A percentile compares a stretch with the other conserved stretches of the same genome.
Evolutionary conservation across 2,329 filamentous ascomycete species (phyloP).

Genomic region (Neoarthrinium moseri): DNA sequence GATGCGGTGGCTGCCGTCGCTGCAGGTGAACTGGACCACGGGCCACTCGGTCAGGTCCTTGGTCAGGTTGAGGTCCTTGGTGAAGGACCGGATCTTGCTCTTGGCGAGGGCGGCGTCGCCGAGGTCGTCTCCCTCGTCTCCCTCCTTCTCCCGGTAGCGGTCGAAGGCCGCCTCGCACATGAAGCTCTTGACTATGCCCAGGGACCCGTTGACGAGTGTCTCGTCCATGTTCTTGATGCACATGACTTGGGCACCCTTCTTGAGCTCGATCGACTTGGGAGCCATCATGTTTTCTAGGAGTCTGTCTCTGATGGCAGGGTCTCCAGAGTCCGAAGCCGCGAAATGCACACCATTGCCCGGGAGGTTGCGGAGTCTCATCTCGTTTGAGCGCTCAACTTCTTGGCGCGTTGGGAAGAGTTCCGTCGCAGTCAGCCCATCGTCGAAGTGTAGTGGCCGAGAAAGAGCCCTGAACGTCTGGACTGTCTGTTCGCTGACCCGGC

Average conservation of each 20-base stretch:
- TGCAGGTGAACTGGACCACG: slow-evolving; percentile 77
- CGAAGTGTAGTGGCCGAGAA: slow-evolving; percentile 66
- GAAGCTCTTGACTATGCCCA: slow-evolving; percentile 82
- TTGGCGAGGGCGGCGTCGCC: slow-evolving; percentile 38
- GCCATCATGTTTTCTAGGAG: slow-evolving; percentile 91
- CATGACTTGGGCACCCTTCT: slow-evolving; percentile 96
- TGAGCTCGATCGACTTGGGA: slow-evolving; percentile 74
- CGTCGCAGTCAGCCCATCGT: slow-evolving; percentile 77
- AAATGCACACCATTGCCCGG: slow-evolving; percentile 68
- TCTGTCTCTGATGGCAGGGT: slow-evolving; percentile 69
- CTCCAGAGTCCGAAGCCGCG: slow-evolving; percentile 74
- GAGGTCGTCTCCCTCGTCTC: slow-evolving; percentile 42
- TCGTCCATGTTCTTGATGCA: slow-evolving; percentile 99
- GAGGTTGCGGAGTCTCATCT: slow-evolving; percentile 68
- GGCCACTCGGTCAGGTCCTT: slow-evolving; percentile 66
- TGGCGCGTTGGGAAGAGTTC: slow-evolving; percentile 89
- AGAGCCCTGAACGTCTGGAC: slow-evolving; percentile 74
- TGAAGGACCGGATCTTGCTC: slow-evolving; percentile 56
- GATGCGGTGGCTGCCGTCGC: slow-evolving; percentile 73
- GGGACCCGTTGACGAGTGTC: slow-evolving; percentile 86
- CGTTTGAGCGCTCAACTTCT: slow-evolving; percentile 88
- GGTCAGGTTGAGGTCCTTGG: slow-evolving; percentile 38
- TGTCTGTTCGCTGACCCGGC: slow-evolving; percentile 73
- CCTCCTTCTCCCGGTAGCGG: slow-evolving; percentile 23
- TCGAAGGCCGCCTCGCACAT: slow-evolving; percentile 52